These are phyloP conservation scores for Aureobasidium melanogenum DNA, from an alignment of 2,329 filamentous ascomycete species.

Conservation along the genomic window DNA sequence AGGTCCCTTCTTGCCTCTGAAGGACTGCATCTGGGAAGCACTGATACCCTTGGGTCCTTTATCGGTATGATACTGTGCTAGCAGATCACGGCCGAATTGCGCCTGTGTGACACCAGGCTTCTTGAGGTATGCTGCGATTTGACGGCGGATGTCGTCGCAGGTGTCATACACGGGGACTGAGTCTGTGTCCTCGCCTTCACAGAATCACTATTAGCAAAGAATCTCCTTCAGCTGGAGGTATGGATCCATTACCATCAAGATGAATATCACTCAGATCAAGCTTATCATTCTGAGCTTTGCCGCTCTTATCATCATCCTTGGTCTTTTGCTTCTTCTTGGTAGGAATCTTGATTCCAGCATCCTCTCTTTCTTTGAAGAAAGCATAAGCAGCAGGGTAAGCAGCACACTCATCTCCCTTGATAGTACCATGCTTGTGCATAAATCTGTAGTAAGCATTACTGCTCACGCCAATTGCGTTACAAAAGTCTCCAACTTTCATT, in stretches of 20 bases:
- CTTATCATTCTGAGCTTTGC: background rate
- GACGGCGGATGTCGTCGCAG: conserved; percentile 49
- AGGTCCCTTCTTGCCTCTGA: conserved; percentile 42
- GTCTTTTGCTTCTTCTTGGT: conserved; percentile 24
- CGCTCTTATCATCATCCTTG: conserved; percentile 20
- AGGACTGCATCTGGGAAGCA: conserved; percentile 38
- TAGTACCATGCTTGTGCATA: conserved; percentile 38
- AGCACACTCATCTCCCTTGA: conserved; percentile 23
- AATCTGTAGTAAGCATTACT: conserved; percentile 33
- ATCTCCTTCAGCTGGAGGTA: too few species aligned
- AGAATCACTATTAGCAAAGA: background rate
- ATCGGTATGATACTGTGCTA: conserved; percentile 28
- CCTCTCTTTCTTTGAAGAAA: conserved; percentile 44
- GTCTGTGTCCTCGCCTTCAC: conserved; percentile 36
- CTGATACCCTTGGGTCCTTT: conserved; percentile 30
- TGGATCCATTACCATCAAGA: conserved; percentile 15
- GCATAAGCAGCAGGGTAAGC: conserved; percentile 22
- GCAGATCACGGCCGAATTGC: conserved; percentile 42
- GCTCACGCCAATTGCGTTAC: conserved; percentile 28
- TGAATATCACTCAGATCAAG: conserved; percentile 12
- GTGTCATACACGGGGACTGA: conserved; percentile 46
- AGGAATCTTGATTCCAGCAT: conserved; percentile 35
- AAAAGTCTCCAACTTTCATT: conserved; percentile 38
- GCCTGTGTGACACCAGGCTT: conserved; percentile 43
- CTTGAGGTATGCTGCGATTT: conserved; percentile 44